phyloP scores from a whole-genome alignment of 2,329 filamentous ascomycete genomes.

The Phoma sp. region DNA sequence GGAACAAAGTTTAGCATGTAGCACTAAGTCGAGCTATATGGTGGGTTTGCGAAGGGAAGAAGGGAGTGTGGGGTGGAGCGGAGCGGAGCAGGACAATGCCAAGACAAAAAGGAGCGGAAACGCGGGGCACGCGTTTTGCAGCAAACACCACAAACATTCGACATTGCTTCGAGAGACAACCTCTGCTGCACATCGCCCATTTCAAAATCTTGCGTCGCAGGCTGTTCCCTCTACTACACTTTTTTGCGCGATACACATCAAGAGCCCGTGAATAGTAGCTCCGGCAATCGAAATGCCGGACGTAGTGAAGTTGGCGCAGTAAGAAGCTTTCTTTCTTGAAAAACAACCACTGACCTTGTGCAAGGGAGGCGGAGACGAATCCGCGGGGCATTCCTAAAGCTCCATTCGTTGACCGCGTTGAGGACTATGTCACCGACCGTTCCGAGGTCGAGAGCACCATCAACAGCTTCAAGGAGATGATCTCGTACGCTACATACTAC shows the following conservation, averaged over 20 bases:
- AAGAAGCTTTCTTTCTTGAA: not conserved
- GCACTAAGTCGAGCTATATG: not conserved
- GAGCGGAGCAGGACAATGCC: not conserved
- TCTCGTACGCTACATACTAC: conserved; percentile 66
- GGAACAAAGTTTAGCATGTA: no score
- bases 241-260: not conserved
- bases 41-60: not conserved
- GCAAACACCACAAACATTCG: conserved; percentile 16
- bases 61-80: not conserved
- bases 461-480: conserved; percentile 91
- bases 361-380: conserved; percentile 64
- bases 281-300: conserved; percentile 8
- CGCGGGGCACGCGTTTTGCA: conserved; percentile 18
- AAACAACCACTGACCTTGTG: not conserved
- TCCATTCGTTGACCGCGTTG: conserved; percentile 86
- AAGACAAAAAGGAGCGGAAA: conserved; percentile 6
- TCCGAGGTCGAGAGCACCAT: conserved; percentile 82
- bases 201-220: not conserved
- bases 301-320: conserved; percentile 21
- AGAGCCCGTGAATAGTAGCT: not conserved
- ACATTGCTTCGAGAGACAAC: not conserved
- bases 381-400: conserved; percentile 83
- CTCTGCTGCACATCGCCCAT: conserved; percentile 7
- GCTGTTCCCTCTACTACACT: not conserved
- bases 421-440: conserved; percentile 82